These are phyloP conservation scores for Colletotrichum acutatum DNA, from an alignment of 2,329 filamentous ascomycete genomes.

Conservation along the genomic window DNA sequence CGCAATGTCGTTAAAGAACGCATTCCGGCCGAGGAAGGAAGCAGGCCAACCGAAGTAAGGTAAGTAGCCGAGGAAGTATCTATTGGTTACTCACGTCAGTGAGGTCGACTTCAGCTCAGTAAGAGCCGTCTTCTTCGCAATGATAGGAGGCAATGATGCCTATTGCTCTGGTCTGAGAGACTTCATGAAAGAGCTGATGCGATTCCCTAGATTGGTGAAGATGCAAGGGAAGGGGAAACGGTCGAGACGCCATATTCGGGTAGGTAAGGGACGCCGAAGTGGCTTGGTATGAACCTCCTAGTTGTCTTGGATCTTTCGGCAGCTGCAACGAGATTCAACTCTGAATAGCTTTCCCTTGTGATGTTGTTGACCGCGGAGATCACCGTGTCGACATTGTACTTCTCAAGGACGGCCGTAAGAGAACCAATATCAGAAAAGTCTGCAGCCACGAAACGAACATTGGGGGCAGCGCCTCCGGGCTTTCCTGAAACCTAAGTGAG, in stretches of 20 bases:
- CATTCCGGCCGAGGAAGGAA: slow-evolving; percentile 47
- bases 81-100: slow-evolving; percentile 51
- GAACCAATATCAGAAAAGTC: slow-evolving; percentile 41
- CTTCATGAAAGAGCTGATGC: background rate
- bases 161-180: background rate
- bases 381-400: slow-evolving; percentile 54
- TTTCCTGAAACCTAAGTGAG: slow-evolving; percentile 19
- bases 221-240: background rate
- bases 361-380: slow-evolving; percentile 52
- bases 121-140: background rate
- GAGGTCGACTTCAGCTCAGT: slow-evolving; percentile 43
- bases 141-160: background rate
- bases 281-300: slow-evolving; percentile 55
- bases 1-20: slow-evolving; percentile 55
- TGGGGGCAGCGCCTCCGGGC: slow-evolving; percentile 33
- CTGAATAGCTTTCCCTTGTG: slow-evolving; percentile 36
- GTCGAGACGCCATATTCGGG: slow-evolving; percentile 40
- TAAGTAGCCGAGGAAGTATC: slow-evolving; percentile 53
- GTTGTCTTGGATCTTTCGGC: slow-evolving; percentile 50
- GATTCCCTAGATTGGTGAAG: background rate
- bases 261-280: slow-evolving; percentile 49
- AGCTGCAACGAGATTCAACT: slow-evolving; percentile 55
- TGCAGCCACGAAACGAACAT: slow-evolving; percentile 38
- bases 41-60: too few relatives aligned
- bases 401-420: slow-evolving; percentile 40